These are phyloP conservation scores for Mycena vitilis DNA, from an alignment of 768 basidiomycete genomes.

Conservation along the genomic window DNA sequence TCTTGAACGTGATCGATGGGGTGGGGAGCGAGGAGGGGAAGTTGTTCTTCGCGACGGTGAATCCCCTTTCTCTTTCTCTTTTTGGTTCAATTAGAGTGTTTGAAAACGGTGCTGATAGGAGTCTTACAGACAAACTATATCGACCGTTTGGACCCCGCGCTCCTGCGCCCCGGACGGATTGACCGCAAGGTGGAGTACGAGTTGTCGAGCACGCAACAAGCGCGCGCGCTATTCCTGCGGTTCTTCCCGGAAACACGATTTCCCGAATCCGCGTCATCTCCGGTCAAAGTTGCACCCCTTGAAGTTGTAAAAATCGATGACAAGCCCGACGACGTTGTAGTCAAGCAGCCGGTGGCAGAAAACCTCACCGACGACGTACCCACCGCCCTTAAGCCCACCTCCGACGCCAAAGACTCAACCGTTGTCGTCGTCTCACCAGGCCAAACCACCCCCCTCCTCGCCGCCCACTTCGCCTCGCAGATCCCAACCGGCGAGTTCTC, in stretches of 20 bases:
- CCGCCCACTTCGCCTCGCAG: constrained; percentile 51
- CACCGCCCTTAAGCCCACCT: too few relatives aligned
- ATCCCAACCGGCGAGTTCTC: constrained; percentile 64
- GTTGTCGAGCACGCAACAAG: constrained; percentile 43
- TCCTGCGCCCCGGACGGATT: constrained; percentile 50
- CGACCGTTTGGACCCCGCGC: constrained; percentile 50
- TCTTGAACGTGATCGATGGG: constrained; percentile 53
- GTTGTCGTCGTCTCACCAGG: too few relatives aligned
- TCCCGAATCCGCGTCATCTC: constrained; percentile 7
- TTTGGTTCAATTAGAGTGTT: too few relatives aligned
- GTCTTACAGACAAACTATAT: constrained; percentile 45
- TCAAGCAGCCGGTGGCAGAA: too few relatives aligned
- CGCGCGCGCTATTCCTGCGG: constrained; percentile 43
- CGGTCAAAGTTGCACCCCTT: too few relatives aligned
- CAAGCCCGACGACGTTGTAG: too few relatives aligned
- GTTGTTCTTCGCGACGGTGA: constrained; percentile 33
- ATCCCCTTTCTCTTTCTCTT: too few relatives aligned
- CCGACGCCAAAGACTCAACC: neutral
- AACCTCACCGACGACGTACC: too few relatives aligned
- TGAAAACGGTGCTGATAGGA: too few relatives aligned
- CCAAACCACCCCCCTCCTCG: constrained; percentile 45
- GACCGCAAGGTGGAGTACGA: constrained; percentile 47
- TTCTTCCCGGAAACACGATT: constrained; percentile 44
- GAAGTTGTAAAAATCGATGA: too few relatives aligned
- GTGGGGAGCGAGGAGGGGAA: constrained; percentile 50